A percentile compares a stretch with the other conserved stretches of the same genome.
Conservation (phyloP, 2,329 filamentous ascomycete genomes). For the Pseudogymnoascus sp. region DNA sequence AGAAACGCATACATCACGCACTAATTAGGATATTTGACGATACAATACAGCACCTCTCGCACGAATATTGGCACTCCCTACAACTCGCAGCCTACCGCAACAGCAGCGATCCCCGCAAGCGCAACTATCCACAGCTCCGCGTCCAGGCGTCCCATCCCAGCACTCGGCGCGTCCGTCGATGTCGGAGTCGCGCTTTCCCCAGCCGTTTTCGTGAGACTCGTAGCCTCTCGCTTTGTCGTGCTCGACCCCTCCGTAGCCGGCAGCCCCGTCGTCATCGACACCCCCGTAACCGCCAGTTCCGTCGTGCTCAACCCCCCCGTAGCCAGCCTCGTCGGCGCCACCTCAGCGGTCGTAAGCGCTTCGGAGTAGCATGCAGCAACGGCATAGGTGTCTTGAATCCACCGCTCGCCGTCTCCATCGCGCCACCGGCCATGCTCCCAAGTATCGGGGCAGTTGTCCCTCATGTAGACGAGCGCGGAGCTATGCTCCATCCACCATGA, state of each 20-base stretch:
- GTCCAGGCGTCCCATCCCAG: not conserved
- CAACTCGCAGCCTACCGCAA: not conserved
- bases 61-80: not conserved
- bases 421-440: not conserved
- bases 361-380: not conserved
- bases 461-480: not conserved
- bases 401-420: not conserved
- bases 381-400: not conserved
- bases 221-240: not conserved
- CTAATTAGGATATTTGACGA: not conserved
- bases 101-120: not conserved
- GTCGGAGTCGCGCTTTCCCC: not conserved
- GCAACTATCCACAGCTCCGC: not conserved
- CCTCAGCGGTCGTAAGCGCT: not conserved
- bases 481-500: slow-evolving; percentile 10
- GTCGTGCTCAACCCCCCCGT: no score
- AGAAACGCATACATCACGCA: not conserved
- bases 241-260: not conserved
- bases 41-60: not conserved
- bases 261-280: not conserved
- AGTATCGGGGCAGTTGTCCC: slow-evolving; percentile 8
- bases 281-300: not conserved
- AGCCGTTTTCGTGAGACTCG: not conserved
- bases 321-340: not conserved
- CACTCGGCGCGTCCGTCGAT: not conserved